Evolutionary conservation across 345 rosid genomes (phyloP).

Genomic region (Mercurialis annua): DNA sequence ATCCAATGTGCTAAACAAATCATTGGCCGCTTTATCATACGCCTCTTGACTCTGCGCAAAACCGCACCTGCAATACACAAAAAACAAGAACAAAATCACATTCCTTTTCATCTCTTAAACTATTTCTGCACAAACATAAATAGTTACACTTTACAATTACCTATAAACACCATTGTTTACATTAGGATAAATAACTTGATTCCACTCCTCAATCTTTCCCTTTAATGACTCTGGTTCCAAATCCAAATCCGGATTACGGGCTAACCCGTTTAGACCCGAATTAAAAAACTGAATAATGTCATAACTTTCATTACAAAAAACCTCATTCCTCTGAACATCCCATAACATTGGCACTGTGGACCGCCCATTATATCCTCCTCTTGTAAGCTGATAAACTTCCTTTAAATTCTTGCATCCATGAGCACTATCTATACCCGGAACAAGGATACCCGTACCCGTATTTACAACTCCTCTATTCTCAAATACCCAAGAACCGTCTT

Average conservation of each 20-base stretch:
- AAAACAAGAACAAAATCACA: neutral
- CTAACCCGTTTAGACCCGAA: constrained; percentile 53
- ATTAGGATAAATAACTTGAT: constrained; percentile 61
- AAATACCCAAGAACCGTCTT: constrained; percentile 87
- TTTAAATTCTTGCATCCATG: constrained; percentile 60
- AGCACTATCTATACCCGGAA: constrained; percentile 57
- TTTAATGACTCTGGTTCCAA: constrained; percentile 48
- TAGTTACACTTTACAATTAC: constrained; percentile 40
- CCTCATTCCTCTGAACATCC: constrained; percentile 61
- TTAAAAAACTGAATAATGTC: constrained; percentile 68
- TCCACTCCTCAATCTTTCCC: constrained; percentile 65
- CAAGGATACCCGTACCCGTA: constrained; percentile 32
- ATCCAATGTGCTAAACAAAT: constrained; percentile 55
- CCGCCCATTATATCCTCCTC: constrained; percentile 65
- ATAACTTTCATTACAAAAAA: constrained; percentile 75
- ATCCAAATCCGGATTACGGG: constrained; percentile 52
- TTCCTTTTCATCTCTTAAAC: neutral
- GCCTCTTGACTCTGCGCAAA: constrained; percentile 90
- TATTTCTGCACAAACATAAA: no score
- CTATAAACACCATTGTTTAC: constrained; percentile 86
- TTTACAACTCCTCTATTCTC: constrained; percentile 12
- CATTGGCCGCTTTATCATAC: constrained; percentile 63
- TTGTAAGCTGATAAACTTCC: constrained; percentile 58
- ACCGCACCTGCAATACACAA: constrained; percentile 50
- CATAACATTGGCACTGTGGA: constrained; percentile 83